Evolutionary conservation across 202 grass and related monocot genomes (phyloP).

Genomic region (Carex arenaria): DNA sequence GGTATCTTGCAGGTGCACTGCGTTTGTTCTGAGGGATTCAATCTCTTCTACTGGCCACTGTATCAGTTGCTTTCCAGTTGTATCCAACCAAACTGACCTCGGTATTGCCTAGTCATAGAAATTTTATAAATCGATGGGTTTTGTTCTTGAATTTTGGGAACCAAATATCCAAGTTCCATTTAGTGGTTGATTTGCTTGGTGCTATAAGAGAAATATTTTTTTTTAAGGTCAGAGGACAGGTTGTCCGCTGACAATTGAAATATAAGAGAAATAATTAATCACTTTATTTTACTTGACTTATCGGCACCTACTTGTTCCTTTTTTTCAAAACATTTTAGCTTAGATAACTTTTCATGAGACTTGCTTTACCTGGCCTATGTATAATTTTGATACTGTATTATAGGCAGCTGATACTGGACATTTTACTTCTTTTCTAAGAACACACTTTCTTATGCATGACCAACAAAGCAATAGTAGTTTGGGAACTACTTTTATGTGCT

Average conservation of each 20-base stretch:
- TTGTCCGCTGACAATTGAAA: too few relatives aligned
- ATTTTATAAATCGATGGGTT: not conserved
- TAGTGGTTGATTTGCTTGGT: not conserved
- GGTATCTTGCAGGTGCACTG: slow-evolving; percentile 30
- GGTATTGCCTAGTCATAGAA: slow-evolving; percentile 43
- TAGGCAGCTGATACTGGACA: not conserved
- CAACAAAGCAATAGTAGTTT: not conserved
- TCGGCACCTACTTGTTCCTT: not conserved
- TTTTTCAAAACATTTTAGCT: not conserved
- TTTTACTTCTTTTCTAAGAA: not conserved
- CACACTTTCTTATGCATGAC: not conserved
- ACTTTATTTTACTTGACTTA: not conserved
- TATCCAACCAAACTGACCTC: slow-evolving; percentile 71
- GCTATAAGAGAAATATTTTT: not conserved
- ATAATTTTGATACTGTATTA: not conserved
- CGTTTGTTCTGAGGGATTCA: slow-evolving; percentile 48
- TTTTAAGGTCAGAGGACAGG: too few relatives aligned
- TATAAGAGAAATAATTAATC: not conserved
- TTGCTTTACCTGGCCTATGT: not conserved
- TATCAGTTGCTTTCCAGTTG: slow-evolving; percentile 48
- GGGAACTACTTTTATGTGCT: too few relatives aligned
- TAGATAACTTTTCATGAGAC: not conserved
- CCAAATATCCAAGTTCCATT: not conserved
- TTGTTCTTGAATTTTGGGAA: not conserved
- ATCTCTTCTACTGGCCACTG: slow-evolving; percentile 86